A percentile compares a stretch with the other conserved stretches of the same genome.
phyloP scores from a whole-genome alignment of 2,329 filamentous ascomycete genomes.

The Diaporthe sp. region DNA sequence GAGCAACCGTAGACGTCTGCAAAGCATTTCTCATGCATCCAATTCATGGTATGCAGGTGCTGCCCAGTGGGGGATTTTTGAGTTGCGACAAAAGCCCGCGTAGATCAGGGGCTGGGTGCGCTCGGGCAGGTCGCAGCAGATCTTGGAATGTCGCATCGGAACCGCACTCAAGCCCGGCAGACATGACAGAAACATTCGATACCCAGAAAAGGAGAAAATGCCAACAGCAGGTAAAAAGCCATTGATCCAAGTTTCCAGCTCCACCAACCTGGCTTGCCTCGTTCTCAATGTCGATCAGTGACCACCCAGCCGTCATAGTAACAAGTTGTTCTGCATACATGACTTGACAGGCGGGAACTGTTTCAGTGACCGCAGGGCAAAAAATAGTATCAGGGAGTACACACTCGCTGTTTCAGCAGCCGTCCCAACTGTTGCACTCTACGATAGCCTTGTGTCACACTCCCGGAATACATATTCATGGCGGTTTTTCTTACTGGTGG shows the following conservation, averaged over 20 bases:
- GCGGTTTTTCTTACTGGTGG: not conserved
- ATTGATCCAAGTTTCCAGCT: not conserved
- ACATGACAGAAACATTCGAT: not conserved
- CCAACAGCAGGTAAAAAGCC: not conserved
- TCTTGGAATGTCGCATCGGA: not conserved
- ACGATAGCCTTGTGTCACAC: not conserved
- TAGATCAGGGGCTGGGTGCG: constrained; percentile 30
- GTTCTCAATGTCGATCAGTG: not conserved
- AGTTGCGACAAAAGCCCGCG: constrained; percentile 15
- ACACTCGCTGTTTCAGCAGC: not conserved
- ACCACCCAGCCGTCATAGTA: not conserved
- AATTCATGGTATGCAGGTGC: no score
- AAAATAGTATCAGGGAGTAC: not conserved
- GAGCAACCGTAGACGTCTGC: not conserved
- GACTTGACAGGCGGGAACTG: no score
- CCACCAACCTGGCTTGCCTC: not conserved
- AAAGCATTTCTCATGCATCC: not conserved
- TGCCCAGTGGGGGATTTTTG: constrained; percentile 7
- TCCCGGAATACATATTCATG: not conserved
- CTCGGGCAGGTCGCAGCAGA: constrained; percentile 19
- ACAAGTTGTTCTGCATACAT: no score
- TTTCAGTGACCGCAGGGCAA: not conserved
- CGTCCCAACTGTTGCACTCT: not conserved
- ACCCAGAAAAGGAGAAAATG: not conserved
- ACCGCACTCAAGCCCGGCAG: not conserved